phyloP scores from a whole-genome alignment of 208 protist species.

The Strigomonas galati region DNA sequence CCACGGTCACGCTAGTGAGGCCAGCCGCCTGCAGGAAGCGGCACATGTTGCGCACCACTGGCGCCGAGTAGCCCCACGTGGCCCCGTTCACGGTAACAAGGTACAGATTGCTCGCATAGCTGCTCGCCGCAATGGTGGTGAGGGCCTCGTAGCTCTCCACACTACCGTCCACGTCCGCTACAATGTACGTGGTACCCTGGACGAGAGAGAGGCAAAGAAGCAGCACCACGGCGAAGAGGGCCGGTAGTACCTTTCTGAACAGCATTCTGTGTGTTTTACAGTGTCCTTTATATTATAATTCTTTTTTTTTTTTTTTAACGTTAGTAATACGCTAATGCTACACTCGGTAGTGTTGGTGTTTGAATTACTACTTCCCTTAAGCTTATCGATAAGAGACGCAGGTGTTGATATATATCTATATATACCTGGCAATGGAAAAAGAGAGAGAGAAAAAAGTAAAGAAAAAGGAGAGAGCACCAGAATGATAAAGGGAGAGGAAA shows the following conservation, averaged over 20 bases:
- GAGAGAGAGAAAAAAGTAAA: no score
- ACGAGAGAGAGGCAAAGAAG: conserved; percentile 3
- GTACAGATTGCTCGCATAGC: conserved; percentile 12
- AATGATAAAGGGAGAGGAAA: no score
- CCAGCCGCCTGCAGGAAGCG: conserved; percentile 21
- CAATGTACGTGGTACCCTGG: conserved; percentile 12
- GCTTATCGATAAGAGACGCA: no score
- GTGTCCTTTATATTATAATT: no score
- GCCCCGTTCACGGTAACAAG: conserved; percentile 29
- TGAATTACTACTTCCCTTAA: no score
- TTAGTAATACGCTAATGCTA: no score
- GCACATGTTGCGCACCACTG: conserved; percentile 23
- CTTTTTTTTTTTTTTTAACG: no score
- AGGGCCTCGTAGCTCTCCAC: conserved; percentile 42
- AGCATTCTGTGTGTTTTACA: no score
- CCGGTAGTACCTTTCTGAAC: not conserved
- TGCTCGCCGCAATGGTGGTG: conserved; percentile 21
- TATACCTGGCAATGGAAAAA: no score
- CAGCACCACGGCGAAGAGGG: conserved; percentile 1
- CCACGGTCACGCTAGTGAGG: conserved; percentile 9
- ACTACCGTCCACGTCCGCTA: conserved; percentile 35
- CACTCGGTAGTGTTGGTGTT: no score
- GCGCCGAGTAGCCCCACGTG: conserved; percentile 31
- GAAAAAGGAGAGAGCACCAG: no score
- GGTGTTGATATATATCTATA: no score